Conservation (phyloP, 208 protist species). For the Trichomonas tenax region DNA sequence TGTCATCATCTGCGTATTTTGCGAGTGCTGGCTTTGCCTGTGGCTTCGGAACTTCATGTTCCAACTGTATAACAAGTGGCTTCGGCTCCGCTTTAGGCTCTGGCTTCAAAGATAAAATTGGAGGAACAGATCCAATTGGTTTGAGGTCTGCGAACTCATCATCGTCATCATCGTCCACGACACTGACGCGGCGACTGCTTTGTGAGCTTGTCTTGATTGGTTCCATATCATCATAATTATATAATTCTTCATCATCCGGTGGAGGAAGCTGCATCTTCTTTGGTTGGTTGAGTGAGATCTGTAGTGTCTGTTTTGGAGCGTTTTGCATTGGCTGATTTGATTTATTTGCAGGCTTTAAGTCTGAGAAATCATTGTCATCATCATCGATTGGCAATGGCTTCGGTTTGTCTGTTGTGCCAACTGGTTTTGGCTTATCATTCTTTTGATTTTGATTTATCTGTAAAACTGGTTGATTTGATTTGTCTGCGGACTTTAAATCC, state of each 20-base stretch:
- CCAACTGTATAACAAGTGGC: neutral
- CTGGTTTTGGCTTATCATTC: neutral
- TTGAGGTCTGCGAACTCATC: neutral
- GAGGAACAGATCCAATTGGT: neutral
- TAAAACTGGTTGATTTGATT: neutral
- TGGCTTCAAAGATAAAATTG: neutral
- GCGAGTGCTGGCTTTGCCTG: neutral
- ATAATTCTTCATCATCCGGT: neutral
- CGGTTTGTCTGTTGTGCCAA: neutral
- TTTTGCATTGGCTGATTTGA: neutral
- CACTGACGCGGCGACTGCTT: neutral
- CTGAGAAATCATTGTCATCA: neutral
- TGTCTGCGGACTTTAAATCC: neutral
- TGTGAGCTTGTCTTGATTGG: neutral
- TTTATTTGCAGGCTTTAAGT: neutral
- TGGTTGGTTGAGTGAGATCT: neutral
- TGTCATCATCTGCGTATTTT: neutral
- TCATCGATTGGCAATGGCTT: neutral
- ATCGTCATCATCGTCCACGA: neutral
- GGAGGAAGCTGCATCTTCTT: neutral
- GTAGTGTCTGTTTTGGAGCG: neutral
- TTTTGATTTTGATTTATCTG: neutral
- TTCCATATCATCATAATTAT: neutral
- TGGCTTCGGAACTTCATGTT: neutral
- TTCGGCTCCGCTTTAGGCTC: neutral